Evolutionary conservation across 768 basidiomycete species (phyloP), one percentile per base, ranked within the genome.

Genomic region (Pleurotus ostreatus): DNA sequence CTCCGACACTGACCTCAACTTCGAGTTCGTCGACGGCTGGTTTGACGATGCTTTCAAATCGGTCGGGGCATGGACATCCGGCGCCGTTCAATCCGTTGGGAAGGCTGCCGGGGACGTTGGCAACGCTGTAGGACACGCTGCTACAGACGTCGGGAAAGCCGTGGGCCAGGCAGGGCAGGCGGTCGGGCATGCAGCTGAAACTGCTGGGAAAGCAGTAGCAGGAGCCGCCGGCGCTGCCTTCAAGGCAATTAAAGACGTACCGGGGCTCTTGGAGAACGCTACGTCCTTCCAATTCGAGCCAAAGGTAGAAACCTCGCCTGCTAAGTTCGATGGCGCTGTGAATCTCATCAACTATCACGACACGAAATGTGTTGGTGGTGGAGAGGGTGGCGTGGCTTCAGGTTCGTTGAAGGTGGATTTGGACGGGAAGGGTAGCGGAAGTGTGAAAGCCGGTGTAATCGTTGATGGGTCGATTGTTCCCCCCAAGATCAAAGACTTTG

Each of bases 381-480:
- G 30, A 34, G 30, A 34, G 30, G 30, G 30, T 34, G 13, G 13
- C 16, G 46, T 15, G 7, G 41, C 20, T 16, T 20, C 46, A 15
- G 46, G 46, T 15, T 20, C 16, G 22, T 23, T 47, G 16, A 58
- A 51, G 0, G 54, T 63, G 43, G 47, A 45, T 18, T 63, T 61
- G 0, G 54, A 59, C 38, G 47, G 62, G 16, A 58, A 58, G 4
- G 58, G 58, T 0, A 47, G 59, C 48, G 49, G 63, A 1, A 51
- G 59, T 4, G 62, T 63, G 15, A 63, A 61, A 40, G 68, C 66
- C 9, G 72, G 71, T n/a, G 59, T 71, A 3, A 66, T 61, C 5
- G 67, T 64, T 4, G 46, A 58, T 15, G 60, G 60, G 30, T 55
- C 55, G 4, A 57, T 61, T 16, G 40, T 74, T 26, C 76, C 76